Conservation (phyloP, 164 flowering plant species). For the Malania oleifera region DNA sequence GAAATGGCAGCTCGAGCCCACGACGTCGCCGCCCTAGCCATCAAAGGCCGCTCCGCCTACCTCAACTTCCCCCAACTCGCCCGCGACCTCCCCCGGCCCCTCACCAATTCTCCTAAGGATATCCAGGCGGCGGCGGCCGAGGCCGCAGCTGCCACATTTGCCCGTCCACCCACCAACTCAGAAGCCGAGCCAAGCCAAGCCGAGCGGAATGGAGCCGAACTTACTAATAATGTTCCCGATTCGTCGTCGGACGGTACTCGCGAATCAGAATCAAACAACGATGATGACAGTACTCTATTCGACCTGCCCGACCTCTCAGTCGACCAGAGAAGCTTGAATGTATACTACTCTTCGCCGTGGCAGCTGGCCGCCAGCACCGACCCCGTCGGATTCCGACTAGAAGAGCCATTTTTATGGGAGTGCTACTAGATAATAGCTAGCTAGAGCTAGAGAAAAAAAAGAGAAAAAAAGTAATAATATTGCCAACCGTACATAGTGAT, state of each 20-base stretch:
- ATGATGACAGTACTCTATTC: constrained; percentile 32
- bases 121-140: constrained; percentile 56
- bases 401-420: constrained; percentile 37
- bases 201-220: no score
- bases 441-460: no score
- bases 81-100: constrained; percentile 37
- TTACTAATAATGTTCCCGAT: no score
- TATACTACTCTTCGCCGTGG: constrained; percentile 22
- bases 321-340: constrained; percentile 10
- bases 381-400: constrained; percentile 26
- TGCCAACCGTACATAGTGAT: no score
- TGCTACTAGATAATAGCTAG: constrained; percentile 3
- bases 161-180: background rate
- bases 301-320: constrained; percentile 43
- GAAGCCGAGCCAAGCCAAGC: constrained; percentile 15
- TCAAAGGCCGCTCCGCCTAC: constrained; percentile 42
- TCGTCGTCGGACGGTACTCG: constrained; percentile 13
- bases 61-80: constrained; percentile 52
- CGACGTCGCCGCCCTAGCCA: constrained; percentile 52
- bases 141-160: constrained; percentile 32
- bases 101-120: constrained; percentile 35
- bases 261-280: constrained; percentile 20
- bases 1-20: constrained; percentile 67
- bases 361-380: constrained; percentile 26
- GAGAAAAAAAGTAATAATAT: no score